These are phyloP conservation scores for Geranium rotundifolium DNA, from an alignment of 345 rosid genomes.

Conservation along the genomic window DNA sequence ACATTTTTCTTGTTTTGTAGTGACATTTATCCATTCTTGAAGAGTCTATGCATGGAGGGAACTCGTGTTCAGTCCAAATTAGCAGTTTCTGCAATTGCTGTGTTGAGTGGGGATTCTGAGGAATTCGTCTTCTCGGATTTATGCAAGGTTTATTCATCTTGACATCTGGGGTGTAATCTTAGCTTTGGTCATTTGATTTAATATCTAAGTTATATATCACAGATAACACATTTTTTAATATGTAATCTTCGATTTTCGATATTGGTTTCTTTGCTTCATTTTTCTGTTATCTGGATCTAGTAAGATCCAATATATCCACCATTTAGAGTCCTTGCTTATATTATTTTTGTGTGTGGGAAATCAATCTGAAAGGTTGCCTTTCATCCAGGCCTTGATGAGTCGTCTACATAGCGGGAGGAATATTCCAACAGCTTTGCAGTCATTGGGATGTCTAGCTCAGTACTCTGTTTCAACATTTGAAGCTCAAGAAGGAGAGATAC, in stretches of 20 bases:
- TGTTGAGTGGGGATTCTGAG: slow-evolving; percentile 44
- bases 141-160: slow-evolving; percentile 47
- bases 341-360: not conserved
- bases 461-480: slow-evolving; percentile 49
- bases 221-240: not conserved
- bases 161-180: slow-evolving; percentile 1
- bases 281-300: not conserved
- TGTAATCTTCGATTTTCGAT: not conserved
- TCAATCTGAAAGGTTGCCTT: slow-evolving; percentile 5
- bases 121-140: slow-evolving; percentile 36
- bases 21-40: slow-evolving; percentile 51
- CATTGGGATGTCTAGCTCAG: slow-evolving; percentile 77
- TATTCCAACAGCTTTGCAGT: slow-evolving; percentile 71
- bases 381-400: slow-evolving; percentile 52
- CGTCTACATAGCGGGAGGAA: slow-evolving; percentile 46
- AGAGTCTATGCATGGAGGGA: slow-evolving; percentile 60
- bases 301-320: not conserved
- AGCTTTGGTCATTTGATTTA: not conserved
- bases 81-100: slow-evolving; percentile 79
- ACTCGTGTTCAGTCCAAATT: slow-evolving; percentile 69
- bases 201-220: not conserved
- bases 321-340: not conserved
- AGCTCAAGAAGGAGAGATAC: slow-evolving; percentile 40
- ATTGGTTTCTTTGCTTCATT: not conserved
- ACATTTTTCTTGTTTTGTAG: slow-evolving; percentile 23